Percentiles rank a stretch among this genome's conserved stretches.
phyloP scores from a whole-genome alignment of 2,329 filamentous ascomycete species.

The Paraconiothyrium brasiliense region DNA sequence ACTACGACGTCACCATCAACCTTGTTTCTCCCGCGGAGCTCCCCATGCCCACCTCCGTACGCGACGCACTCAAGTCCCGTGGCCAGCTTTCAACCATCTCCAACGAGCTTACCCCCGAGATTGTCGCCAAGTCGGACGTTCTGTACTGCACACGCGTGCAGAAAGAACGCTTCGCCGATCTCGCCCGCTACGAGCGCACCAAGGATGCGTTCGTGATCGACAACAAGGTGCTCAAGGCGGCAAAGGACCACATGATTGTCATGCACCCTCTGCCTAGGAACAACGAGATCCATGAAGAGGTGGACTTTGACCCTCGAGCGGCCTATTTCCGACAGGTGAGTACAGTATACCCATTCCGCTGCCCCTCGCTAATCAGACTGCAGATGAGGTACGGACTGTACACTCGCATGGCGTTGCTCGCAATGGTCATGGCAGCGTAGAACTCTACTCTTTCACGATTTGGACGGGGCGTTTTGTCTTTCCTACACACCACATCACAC shows the following conservation, averaged over 20 bases:
- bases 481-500: neutral
- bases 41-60: slow-evolving; percentile 77
- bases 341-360: slow-evolving; percentile 1
- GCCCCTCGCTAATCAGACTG: slow-evolving; percentile 53
- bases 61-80: slow-evolving; percentile 74
- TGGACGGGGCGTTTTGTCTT: neutral
- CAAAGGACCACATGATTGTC: slow-evolving; percentile 92
- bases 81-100: slow-evolving; percentile 82
- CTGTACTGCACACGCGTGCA: slow-evolving; percentile 97
- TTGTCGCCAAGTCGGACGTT: slow-evolving; percentile 86
- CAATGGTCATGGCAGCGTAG: slow-evolving; percentile 80
- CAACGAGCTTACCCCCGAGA: slow-evolving; percentile 82
- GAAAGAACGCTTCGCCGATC: slow-evolving; percentile 90
- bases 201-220: slow-evolving; percentile 91
- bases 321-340: slow-evolving; percentile 99
- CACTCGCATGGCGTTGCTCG: slow-evolving; percentile 96
- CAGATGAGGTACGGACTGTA: slow-evolving; percentile 98
- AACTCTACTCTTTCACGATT: neutral
- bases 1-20: slow-evolving; percentile 95
- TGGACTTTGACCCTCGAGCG: slow-evolving; percentile 95
- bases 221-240: slow-evolving; percentile 87
- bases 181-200: slow-evolving; percentile 82
- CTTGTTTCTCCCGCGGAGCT: slow-evolving; percentile 86
- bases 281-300: slow-evolving; percentile 91
- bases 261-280: slow-evolving; percentile 96